Conservation (phyloP, 2,329 filamentous ascomycete genomes). For the Fusarium ramigenum region DNA sequence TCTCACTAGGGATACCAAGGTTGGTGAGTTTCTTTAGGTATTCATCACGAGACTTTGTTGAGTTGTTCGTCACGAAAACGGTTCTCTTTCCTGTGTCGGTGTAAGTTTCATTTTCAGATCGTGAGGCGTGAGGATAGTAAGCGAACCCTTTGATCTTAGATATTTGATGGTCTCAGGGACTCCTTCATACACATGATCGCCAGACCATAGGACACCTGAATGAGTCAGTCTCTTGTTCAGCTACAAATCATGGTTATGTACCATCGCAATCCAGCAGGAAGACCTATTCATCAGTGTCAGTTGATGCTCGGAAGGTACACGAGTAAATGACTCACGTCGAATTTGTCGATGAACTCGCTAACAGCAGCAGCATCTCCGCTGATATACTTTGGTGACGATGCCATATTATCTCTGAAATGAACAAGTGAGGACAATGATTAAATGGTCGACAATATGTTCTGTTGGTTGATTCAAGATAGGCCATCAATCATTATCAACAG, state of each 20-base stretch:
- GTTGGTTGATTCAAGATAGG: not conserved
- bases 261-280: slow-evolving; percentile 99
- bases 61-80: slow-evolving; percentile 99
- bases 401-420: slow-evolving; percentile 31
- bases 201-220: slow-evolving; percentile 93
- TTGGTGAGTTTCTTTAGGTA: slow-evolving; percentile 90
- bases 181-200: slow-evolving; percentile 86
- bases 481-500: not conserved
- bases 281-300: slow-evolving; percentile 62
- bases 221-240: slow-evolving; percentile 5
- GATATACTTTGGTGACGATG: slow-evolving; percentile 66
- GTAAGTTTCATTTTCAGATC: slow-evolving; percentile 12
- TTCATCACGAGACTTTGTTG: slow-evolving; percentile 91
- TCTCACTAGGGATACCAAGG: slow-evolving; percentile 80
- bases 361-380: slow-evolving; percentile 82
- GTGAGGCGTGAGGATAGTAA: not conserved
- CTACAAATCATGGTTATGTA: slow-evolving; percentile 52
- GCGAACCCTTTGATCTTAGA: slow-evolving; percentile 78
- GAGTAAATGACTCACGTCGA: slow-evolving; percentile 76
- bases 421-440: not conserved
- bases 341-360: slow-evolving; percentile 84
- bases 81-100: slow-evolving; percentile 78
- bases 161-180: slow-evolving; percentile 86
- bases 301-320: not conserved
- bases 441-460: slow-evolving; percentile 1